Evolutionary conservation across 768 basidiomycete species (phyloP), one percentile per base, ranked within the genome.

Genomic region (Pulveroboletus frians): DNA sequence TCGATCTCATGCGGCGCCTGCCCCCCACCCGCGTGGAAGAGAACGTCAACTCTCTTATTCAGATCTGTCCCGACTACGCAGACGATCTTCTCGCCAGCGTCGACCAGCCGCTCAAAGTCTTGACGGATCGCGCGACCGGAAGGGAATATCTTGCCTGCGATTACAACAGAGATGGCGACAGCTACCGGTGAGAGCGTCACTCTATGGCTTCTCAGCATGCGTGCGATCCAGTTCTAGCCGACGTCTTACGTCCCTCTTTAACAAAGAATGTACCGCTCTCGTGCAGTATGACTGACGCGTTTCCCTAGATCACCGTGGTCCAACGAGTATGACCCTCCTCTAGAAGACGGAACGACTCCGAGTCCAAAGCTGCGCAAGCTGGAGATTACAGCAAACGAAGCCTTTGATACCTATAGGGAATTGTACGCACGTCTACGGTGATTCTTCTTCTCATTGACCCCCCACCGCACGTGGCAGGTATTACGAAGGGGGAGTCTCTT

Each of bases 401-500:
- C 93, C 9, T 98, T 99, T 61, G 93, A 96, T 64, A 92, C 92
- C 3, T 99, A 99, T 69, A 83, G 94, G 21, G 95, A 97, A 70
- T 81, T 97, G 94, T 89, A 58, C 50, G 79, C 66, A 27, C 42
- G 13, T 34, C 23, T 29, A 13, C n/a, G 29, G 39, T 31, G 1
- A 18, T 9, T 4, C 39, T 43, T 50, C 49, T 35, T 45, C 39
- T 52, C 21, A 43, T 40, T 37, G 31, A 15, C 45, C 43, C 43
- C 27, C 23, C 31, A 35, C 41, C 26, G 42, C 44, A 15, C 29
- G 44, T 13, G 39, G 58, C 56, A 89, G 87, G 78, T 99, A 99
- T 74, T 99, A 84, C 67, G 96, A 98, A 69, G 95, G 95, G n/a
- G 96, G 96, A 4, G 85, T 92, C 2, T 96, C 92, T 23, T 92